These are phyloP conservation scores for Phytophthora lateralis DNA, from an alignment of 352 stramenopile species.

Conservation along the genomic window DNA sequence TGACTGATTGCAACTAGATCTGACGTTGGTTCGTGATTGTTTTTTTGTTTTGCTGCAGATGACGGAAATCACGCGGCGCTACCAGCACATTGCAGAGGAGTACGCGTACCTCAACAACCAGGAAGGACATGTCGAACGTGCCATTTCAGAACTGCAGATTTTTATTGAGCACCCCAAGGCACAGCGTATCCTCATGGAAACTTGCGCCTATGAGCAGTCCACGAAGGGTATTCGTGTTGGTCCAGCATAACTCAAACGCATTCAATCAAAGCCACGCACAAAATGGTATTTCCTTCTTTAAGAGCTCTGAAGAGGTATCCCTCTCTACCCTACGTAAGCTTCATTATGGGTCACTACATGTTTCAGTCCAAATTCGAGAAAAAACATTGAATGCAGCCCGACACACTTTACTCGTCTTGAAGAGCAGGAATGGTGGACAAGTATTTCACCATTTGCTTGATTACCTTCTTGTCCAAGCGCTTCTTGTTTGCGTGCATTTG, in stretches of 20 bases:
- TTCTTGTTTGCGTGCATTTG: slow-evolving; percentile 77
- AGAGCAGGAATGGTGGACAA: slow-evolving; percentile 69
- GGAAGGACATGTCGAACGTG: slow-evolving; percentile 72
- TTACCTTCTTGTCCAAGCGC: slow-evolving; percentile 77
- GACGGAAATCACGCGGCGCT: slow-evolving; percentile 74
- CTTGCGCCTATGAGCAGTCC: slow-evolving; percentile 58
- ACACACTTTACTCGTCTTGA: slow-evolving; percentile 36
- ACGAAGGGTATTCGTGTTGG: slow-evolving; percentile 78
- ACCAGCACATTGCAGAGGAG: slow-evolving; percentile 75
- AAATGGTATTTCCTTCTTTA: slow-evolving; percentile 18
- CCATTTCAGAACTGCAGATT: slow-evolving; percentile 71
- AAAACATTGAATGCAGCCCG: slow-evolving; percentile 18
- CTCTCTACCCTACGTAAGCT: slow-evolving; percentile 2
- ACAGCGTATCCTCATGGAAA: slow-evolving; percentile 71
- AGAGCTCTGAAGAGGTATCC: slow-evolving; percentile 12
- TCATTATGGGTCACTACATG: slow-evolving; percentile 14
- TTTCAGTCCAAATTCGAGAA: slow-evolving; percentile 29
- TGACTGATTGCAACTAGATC: not conserved
- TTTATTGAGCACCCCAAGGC: slow-evolving; percentile 80
- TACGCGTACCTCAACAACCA: slow-evolving; percentile 63
- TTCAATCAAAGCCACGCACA: slow-evolving; percentile 6
- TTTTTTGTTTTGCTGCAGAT: slow-evolving; percentile 45
- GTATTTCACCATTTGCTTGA: slow-evolving; percentile 87
- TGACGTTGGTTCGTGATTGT: slow-evolving; percentile 1
- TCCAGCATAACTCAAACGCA: slow-evolving; percentile 35